Percentiles rank a stretch among this genome's conserved stretches.
These are phyloP conservation scores for Paulownia fortunei DNA, from an alignment of 257 asterid species.

Conservation along the genomic window DNA sequence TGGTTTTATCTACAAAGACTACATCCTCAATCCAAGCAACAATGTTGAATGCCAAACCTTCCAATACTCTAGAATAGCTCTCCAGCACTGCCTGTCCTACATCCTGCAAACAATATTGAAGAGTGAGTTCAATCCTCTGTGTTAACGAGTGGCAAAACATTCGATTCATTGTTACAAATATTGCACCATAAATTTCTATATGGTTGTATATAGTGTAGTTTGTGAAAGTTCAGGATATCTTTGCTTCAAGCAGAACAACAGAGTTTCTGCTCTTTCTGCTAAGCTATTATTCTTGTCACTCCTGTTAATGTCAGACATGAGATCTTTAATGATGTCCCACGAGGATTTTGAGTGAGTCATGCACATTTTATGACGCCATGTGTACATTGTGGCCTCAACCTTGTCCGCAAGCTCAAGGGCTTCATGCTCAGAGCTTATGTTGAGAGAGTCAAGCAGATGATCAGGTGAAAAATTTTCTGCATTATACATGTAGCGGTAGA, in stretches of 20 bases:
- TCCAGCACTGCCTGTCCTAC: constrained; percentile 79
- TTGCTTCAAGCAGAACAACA: constrained; percentile 78
- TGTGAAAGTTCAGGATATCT: constrained; percentile 88
- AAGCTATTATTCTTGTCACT: constrained; percentile 70
- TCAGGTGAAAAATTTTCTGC: constrained; percentile 72
- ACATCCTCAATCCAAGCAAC: constrained; percentile 77
- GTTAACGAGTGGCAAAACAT: no score
- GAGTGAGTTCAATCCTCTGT: background rate
- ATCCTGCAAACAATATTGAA: constrained; percentile 49
- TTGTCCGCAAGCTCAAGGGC: constrained; percentile 89
- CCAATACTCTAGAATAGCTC: constrained; percentile 79
- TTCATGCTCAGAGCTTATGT: constrained; percentile 73
- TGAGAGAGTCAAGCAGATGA: constrained; percentile 62
- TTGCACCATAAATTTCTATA: background rate
- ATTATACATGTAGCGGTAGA: constrained; percentile 67
- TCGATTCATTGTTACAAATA: no score
- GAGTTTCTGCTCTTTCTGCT: constrained; percentile 76
- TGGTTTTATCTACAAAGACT: constrained; percentile 56
- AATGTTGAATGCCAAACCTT: constrained; percentile 71
- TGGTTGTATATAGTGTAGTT: constrained; percentile 70
- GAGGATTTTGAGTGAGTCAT: constrained; percentile 74
- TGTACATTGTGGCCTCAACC: constrained; percentile 83
- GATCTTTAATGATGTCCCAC: constrained; percentile 83
- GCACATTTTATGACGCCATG: constrained; percentile 81
- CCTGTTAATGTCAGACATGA: constrained; percentile 72